Evolutionary conservation across 2,329 filamentous ascomycete genomes (phyloP).

Genomic region (Verticillium nonalfalfae): DNA sequence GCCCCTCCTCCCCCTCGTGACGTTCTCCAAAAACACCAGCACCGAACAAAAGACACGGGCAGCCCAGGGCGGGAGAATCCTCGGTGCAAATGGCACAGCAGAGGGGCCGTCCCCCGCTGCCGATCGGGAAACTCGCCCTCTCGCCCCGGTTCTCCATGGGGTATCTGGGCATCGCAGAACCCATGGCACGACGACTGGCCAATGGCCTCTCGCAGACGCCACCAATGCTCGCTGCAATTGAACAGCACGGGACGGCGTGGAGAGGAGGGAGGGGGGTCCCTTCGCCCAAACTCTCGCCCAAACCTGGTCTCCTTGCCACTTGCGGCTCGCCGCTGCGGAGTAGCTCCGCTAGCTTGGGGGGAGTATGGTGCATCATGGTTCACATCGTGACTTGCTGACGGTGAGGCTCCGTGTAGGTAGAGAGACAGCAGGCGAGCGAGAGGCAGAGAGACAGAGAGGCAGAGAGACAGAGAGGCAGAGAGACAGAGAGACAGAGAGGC

Average conservation of each 20-base stretch:
- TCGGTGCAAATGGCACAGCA: not conserved
- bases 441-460: too few relatives aligned
- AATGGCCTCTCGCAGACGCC: constrained; percentile 3
- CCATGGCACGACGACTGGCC: not conserved
- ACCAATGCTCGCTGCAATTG: constrained; percentile 11
- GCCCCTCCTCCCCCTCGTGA: too few relatives aligned
- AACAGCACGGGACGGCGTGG: not conserved
- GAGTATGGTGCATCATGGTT: too few relatives aligned
- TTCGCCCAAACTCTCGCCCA: constrained; percentile 8
- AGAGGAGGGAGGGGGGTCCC: too few relatives aligned
- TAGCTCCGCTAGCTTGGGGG: not conserved
- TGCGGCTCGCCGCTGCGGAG: not conserved
- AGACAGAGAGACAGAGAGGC: too few relatives aligned
- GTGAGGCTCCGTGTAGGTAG: too few relatives aligned
- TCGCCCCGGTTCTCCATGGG: not conserved
- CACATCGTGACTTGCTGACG: too few relatives aligned
- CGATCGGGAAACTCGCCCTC: too few relatives aligned
- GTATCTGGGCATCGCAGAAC: not conserved
- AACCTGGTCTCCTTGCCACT: not conserved
- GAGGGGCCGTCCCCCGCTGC: too few relatives aligned
- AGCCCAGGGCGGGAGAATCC: not conserved
- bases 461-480: too few relatives aligned
- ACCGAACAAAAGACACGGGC: not conserved
- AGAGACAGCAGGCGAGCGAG: too few relatives aligned
- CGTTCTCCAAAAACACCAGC: too few relatives aligned